Evolutionary conservation across 2,329 filamentous ascomycete genomes (phyloP).

Genomic region (Fusarium metavorans): DNA sequence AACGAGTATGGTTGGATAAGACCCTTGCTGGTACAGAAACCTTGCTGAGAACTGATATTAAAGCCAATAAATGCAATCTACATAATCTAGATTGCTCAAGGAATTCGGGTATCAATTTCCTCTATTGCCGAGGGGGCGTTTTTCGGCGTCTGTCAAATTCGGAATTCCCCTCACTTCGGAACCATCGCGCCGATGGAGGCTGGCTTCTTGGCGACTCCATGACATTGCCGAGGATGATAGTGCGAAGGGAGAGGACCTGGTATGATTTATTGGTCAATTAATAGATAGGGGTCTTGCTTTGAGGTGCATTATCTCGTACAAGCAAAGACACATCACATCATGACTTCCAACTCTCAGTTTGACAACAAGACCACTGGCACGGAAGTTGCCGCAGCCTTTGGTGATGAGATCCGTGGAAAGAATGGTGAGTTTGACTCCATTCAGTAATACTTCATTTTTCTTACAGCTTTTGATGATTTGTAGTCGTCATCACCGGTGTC

Average conservation of each 20-base stretch:
- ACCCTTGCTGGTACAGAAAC: background rate
- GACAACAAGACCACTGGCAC: conserved; percentile 14
- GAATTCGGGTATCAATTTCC: background rate
- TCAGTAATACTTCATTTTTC: background rate
- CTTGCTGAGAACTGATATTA: background rate
- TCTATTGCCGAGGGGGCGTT: background rate
- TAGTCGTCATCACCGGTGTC: conserved; percentile 22
- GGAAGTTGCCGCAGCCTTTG: conserved; percentile 8
- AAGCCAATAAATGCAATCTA: background rate
- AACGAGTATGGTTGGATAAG: background rate
- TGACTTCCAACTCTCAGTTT: conserved; percentile 19
- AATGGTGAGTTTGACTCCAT: background rate
- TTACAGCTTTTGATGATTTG: background rate
- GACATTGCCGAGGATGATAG: background rate
- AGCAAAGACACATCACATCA: conserved; percentile 3
- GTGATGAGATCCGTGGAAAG: conserved; percentile 1
- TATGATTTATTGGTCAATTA: background rate
- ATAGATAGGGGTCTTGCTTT: background rate
- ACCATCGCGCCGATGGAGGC: background rate
- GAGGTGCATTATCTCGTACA: background rate
- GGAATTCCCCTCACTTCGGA: conserved; percentile 2
- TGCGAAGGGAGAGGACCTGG: background rate
- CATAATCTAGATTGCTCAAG: background rate
- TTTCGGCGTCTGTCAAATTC: background rate
- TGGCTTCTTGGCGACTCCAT: background rate